A percentile compares a stretch with the other conserved stretches of the same genome.
phyloP scores from a whole-genome alignment of 805 yeast genomes.

The Ogataea trehalophila region DNA sequence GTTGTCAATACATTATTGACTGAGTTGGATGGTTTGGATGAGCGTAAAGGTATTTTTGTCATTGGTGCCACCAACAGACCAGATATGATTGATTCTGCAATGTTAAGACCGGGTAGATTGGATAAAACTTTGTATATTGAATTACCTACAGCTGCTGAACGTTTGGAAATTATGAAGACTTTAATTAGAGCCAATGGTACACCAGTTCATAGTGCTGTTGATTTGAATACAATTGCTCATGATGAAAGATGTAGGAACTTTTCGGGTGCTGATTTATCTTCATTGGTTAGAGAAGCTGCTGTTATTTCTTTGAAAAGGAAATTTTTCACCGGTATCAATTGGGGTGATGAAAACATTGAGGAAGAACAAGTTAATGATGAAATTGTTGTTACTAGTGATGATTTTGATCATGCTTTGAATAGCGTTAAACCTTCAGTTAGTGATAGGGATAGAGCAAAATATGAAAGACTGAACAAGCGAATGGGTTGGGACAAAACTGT shows the following conservation, averaged over 20 bases:
- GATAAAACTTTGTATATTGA: conserved; percentile 92
- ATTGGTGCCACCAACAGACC: conserved; percentile 97
- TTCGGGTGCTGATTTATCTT: conserved; percentile 94
- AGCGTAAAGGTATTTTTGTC: conserved; percentile 87
- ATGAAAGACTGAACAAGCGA: conserved; percentile 66
- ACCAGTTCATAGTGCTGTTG: conserved; percentile 63
- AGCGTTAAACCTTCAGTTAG: conserved; percentile 87
- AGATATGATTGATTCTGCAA: conserved; percentile 97
- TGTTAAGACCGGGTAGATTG: conserved; percentile 94
- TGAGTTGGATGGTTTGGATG: conserved; percentile 91
- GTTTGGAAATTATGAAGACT: conserved; percentile 77
- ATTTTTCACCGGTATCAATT: conserved; percentile 49
- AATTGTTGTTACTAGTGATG: conserved; percentile 55
- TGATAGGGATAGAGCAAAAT: conserved; percentile 73
- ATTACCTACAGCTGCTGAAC: conserved; percentile 73
- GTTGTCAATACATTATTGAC: conserved; percentile 94
- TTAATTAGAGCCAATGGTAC: conserved; percentile 67
- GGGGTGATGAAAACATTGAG: conserved; percentile 39
- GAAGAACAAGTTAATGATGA: conserved; percentile 12
- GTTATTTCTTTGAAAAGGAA: conserved; percentile 76
- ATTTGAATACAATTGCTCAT: conserved; percentile 55
- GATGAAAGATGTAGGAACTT: conserved; percentile 83
- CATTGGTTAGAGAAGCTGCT: conserved; percentile 91
- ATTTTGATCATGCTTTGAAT: conserved; percentile 66
- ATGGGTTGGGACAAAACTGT: conserved; percentile 61